Evolutionary conservation across 2,329 filamentous ascomycete genomes (phyloP), one percentile per base, ranked within the genome.

Genomic region (Lizonia empirigonia): DNA sequence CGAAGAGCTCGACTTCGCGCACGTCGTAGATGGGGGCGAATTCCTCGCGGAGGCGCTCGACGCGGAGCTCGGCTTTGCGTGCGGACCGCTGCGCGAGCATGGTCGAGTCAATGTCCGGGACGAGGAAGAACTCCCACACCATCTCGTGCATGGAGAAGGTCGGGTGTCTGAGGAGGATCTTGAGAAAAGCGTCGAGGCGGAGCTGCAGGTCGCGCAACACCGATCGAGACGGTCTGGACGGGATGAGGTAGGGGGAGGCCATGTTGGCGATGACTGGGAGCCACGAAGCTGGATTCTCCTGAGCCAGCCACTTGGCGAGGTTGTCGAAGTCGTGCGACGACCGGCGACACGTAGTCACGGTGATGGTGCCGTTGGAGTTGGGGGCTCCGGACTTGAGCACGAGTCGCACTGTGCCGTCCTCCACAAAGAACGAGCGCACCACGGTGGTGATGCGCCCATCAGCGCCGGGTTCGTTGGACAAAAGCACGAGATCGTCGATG

Each of bases 111-210:
- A 99, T 85, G 62, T 99, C 94, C 1, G 94, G 94, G 10, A 99
- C 92, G 0, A 99, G 82, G 74, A 99, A 96, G 76, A 99, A 99
- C 65, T 99, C 94, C 95, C 94, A 99, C 2, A 99, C 82, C 82
- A 97, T 91, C 76, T 99, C 94, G 68, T 99, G 95, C 0, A 90
- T 96, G 0, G 91, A 84, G 69, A 99, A 97, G 0, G 94, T 97
- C 3, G 93, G 89, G 67, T 99, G 94, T 7, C 84, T 81, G 20
- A 99, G 81, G 57, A 99, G 82, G 15, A 91, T 90, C 59, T 90
- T 90, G 62, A 99, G 77, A 64, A 97, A 97, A 61, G 85, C 88
- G 73, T 99, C 91, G 16, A 96, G 85, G 13, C 88, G 85, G 35
- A 91, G 78, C 70, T 99, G 95, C 42, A 92, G 88, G 63, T 97